Evolutionary conservation across 2,329 filamentous ascomycete species (phyloP), one percentile per base, ranked within the genome.

Genomic region (Ilyonectria mors-panacis): DNA sequence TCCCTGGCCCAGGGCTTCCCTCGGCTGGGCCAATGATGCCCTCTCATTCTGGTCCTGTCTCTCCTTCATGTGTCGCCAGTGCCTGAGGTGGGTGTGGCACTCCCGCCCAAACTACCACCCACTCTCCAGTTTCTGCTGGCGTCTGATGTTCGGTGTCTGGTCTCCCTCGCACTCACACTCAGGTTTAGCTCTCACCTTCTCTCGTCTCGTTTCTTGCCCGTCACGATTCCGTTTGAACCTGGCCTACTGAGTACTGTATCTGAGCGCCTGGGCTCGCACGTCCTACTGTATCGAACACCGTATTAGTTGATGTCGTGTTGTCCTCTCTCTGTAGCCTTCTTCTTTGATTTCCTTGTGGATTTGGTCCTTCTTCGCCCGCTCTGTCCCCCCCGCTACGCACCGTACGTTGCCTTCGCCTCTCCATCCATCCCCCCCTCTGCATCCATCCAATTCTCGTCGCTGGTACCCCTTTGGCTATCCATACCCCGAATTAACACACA

Each of bases 71-170:
- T 60, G 33, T 56, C 50, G 28, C 51, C 53, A 61, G 63, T 37
- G 63, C 63, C 58, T 53, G 44, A 59, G 48, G 48, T 54, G 50
- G 58, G 57, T 61, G 57, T 48, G 63, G 58, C 57, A 61, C 47
- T 47, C 51, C 45, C 63, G 50, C 44, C 51, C 48, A 42, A 44
- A 47, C 57, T 59, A 35, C 45, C 45, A 51, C 57, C 37, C 35
- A 9, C n/a, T 33, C 23, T 19, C 37, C 47, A 30, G 26, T 26
- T 58, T 51, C 35, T 30, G 17, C 19, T 42, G 45, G 56, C 44
- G 51, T 56, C 63, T 53, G 48, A 23, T 53, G 33, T 50, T 21
- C 37, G n/a, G 23, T 39, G 35, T 48, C 30, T 47, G 35, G 45
- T 21, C 45, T 33, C 45, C 26, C 45, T 51, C 37, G 12, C 50